Base-by-base conservation (phyloP, 192 early-diverging fungal genomes). In the Podila minutissima region DNA sequence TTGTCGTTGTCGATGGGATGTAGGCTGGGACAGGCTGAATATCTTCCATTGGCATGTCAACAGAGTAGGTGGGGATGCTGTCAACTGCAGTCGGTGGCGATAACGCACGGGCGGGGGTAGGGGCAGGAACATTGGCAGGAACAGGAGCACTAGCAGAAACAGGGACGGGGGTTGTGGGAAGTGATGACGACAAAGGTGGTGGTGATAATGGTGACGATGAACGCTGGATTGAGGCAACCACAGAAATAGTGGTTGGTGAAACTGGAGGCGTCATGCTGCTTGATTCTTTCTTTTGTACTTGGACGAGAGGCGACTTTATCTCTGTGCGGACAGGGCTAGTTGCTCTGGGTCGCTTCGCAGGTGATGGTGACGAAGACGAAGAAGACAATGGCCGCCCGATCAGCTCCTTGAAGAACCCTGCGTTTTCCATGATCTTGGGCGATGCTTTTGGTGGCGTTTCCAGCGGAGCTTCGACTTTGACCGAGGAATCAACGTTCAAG, bases 401-500 rank as follows among this genome's bases (percentile, higher is more conserved):
- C 24, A 55, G 53, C 22, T 55, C 53, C 53, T 55, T 55, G 53
- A 55, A 55, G 24, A 55, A 55, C 9, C 22, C 53, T 24, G 53
- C n/a, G 24, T 55, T 55, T 26, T 55, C 53, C 8, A 5, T 55
- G 8, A 55, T 26, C 53, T 55, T 55, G 53, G 53, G 53, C 6
- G 53, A 55, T 24, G 53, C n/a, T 55, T 55, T 55, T 55, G 53
- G 53, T 24, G 53, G 53, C 7, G 53, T 55, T n/a, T 55, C 53
- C 53, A 46, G 41, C 15, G 41, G 41, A 46, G 41, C 12, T 46
- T 46, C 41, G 41, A 46, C 41, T 17, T 55, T 55, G 6, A n/a
- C 53, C 24, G 53, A 24, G 24, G 53, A 24, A 55, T n/a, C 20
- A 1, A 55, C 53, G 20, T 26, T n/a, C 24, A 55, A 55, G 26